Conservation (phyloP, 2,329 filamentous ascomycete species). For the Cryphonectria parasitica region DNA sequence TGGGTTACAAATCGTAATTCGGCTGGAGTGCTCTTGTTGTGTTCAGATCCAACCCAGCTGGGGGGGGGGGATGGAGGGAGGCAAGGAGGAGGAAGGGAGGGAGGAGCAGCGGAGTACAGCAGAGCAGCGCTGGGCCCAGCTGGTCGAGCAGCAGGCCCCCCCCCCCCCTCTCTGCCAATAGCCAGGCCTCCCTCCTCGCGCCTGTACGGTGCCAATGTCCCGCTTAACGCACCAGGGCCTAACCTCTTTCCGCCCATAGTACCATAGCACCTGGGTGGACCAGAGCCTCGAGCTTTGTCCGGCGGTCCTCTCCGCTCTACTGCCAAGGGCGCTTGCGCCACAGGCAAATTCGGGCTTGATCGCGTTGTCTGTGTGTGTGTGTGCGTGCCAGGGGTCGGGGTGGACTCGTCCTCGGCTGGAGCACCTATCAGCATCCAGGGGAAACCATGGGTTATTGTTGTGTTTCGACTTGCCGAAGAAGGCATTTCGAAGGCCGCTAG, state of each 20-base stretch:
- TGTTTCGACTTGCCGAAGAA: constrained; percentile 27
- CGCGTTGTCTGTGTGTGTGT: background rate
- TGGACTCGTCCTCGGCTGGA: constrained; percentile 4
- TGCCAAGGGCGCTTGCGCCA: constrained; percentile 22
- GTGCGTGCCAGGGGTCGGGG: constrained; percentile 5
- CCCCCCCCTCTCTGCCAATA: background rate
- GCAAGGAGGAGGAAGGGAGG: background rate
- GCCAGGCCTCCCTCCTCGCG: constrained; percentile 4
- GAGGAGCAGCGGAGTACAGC: background rate
- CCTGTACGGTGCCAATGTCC: background rate
- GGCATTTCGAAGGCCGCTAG: constrained; percentile 27
- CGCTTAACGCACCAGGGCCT: constrained; percentile 6
- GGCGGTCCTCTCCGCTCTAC: constrained; percentile 8
- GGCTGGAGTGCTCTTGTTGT: background rate
- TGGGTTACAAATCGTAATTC: constrained; percentile 5
- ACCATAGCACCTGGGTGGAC: constrained; percentile 5
- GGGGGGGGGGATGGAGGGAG: constrained; percentile 2
- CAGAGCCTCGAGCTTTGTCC: background rate
- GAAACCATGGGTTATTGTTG: constrained; percentile 18
- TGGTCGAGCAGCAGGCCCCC: background rate
- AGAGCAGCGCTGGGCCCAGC: background rate
- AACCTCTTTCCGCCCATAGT: constrained; percentile 1
- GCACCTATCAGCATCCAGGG: background rate
- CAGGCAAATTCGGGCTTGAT: constrained; percentile 1
- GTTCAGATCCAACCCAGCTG: background rate